Evolutionary conservation across 306 rosid species (phyloP).

Genomic region (Castanea sativa): DNA sequence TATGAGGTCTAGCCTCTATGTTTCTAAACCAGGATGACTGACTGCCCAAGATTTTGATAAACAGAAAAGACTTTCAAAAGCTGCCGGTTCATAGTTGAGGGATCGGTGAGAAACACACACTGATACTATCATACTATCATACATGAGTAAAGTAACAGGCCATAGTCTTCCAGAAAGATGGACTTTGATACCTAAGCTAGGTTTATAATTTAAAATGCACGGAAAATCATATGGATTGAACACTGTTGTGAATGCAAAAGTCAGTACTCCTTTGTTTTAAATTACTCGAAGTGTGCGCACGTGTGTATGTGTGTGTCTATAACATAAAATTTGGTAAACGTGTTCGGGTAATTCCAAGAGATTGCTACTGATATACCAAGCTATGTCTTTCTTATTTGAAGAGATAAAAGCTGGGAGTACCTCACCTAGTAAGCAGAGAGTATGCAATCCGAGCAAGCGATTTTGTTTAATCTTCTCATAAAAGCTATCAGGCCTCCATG

Average conservation of each 20-base stretch:
- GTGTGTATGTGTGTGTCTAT: not conserved
- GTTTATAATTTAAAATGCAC: not conserved
- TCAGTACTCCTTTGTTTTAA: not conserved
- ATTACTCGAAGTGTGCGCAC: not conserved
- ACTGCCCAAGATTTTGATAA: not conserved
- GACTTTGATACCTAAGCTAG: not conserved
- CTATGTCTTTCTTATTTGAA: not conserved
- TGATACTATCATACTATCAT: not conserved
- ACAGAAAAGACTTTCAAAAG: not conserved
- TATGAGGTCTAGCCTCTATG: not conserved
- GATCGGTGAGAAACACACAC: not conserved
- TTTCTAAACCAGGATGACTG: not conserved
- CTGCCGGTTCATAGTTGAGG: not conserved
- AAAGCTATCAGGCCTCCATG: conserved; percentile 94
- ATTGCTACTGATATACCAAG: not conserved
- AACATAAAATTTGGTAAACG: not conserved
- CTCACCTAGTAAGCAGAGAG: conserved; percentile 39
- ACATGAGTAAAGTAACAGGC: not conserved
- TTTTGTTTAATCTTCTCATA: conserved; percentile 79
- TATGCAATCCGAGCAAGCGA: conserved; percentile 37
- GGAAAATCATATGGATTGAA: not conserved
- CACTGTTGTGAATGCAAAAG: not conserved
- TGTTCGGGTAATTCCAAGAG: not conserved
- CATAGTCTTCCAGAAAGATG: not conserved
- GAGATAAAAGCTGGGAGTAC: too few relatives aligned